Conservation (phyloP, 768 basidiomycete genomes). For the Sistotremastrum suecicum region DNA sequence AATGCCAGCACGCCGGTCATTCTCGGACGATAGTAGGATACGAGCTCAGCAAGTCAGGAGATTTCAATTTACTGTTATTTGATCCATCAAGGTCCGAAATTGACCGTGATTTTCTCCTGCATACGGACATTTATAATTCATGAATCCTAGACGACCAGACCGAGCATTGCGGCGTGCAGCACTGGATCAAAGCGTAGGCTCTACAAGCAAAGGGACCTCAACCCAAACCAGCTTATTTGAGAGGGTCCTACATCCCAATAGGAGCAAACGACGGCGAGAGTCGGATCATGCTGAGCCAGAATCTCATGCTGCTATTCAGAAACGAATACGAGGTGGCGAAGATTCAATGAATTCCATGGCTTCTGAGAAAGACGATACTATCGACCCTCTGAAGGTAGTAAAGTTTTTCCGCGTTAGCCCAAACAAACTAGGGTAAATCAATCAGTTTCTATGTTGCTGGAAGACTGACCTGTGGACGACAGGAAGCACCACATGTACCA, state of each 20-base stretch:
- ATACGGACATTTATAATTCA: slow-evolving; percentile 2
- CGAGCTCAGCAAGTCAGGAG: slow-evolving; percentile 45
- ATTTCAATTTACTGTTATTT: slow-evolving; percentile 54
- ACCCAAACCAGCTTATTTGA: slow-evolving; percentile 9
- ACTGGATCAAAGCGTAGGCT: slow-evolving; percentile 1
- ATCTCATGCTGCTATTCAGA: too few species aligned
- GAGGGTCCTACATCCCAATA: slow-evolving; percentile 1
- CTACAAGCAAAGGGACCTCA: not conserved
- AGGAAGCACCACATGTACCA: slow-evolving; percentile 57
- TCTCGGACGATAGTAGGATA: slow-evolving; percentile 82
- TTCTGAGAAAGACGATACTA: not conserved
- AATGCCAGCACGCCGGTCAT: slow-evolving; percentile 58
- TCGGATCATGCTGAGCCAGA: too few species aligned
- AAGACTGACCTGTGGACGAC: slow-evolving; percentile 7
- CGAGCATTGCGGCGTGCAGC: slow-evolving; percentile 3
- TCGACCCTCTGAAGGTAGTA: slow-evolving; percentile 23
- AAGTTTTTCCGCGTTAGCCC: slow-evolving; percentile 36
- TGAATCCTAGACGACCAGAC: slow-evolving; percentile 11
- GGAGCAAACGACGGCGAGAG: slow-evolving; percentile 2
- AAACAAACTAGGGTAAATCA: slow-evolving; percentile 24
- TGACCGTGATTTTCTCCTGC: not conserved
- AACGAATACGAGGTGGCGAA: not conserved
- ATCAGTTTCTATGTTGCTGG: slow-evolving; percentile 7
- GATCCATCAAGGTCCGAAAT: slow-evolving; percentile 57
- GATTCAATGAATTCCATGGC: not conserved